Conservation (phyloP, 2,329 filamentous ascomycete genomes). For the Xenosphaeropsis pyriputrescens region DNA sequence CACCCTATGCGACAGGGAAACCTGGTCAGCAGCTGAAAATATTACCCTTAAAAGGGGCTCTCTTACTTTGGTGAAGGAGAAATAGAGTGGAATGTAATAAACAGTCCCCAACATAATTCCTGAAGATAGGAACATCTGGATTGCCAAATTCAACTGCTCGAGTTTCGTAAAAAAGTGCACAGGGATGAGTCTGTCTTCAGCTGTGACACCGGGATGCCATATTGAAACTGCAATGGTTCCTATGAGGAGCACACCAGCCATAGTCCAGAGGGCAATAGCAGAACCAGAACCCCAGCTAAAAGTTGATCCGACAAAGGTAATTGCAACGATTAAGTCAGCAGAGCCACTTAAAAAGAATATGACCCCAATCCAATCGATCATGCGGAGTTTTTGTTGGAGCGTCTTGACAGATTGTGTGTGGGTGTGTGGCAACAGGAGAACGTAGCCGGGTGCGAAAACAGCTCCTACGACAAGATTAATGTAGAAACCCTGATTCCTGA, state of each 20-base stretch:
- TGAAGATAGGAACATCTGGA: no score
- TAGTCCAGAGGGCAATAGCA: slow-evolving; percentile 22
- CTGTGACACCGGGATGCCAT: slow-evolving; percentile 9
- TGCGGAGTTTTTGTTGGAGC: not conserved
- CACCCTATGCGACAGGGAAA: slow-evolving; percentile 15
- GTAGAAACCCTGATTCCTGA: slow-evolving; percentile 25
- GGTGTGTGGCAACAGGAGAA: slow-evolving; percentile 27
- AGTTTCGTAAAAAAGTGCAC: no score
- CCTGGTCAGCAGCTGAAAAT: no score
- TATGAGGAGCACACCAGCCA: slow-evolving; percentile 23
- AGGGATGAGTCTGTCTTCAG: slow-evolving; percentile 15
- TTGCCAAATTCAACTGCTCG: no score
- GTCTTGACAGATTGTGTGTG: slow-evolving; percentile 12
- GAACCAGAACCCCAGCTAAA: slow-evolving; percentile 15
- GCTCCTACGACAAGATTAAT: slow-evolving; percentile 37
- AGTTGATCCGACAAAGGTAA: slow-evolving; percentile 18
- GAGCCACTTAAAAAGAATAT: slow-evolving; percentile 17
- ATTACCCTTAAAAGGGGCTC: no score
- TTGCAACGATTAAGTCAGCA: slow-evolving; percentile 18
- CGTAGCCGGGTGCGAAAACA: slow-evolving; percentile 21
- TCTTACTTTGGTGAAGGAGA: slow-evolving; percentile 25
- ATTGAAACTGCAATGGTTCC: slow-evolving; percentile 11
- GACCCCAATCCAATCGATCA: slow-evolving; percentile 16
- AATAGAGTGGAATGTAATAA: slow-evolving; percentile 30
- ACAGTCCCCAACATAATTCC: slow-evolving; percentile 2